Base-by-base conservation (phyloP, 2,329 filamentous ascomycete species). In the Xylaria sp. region DNA sequence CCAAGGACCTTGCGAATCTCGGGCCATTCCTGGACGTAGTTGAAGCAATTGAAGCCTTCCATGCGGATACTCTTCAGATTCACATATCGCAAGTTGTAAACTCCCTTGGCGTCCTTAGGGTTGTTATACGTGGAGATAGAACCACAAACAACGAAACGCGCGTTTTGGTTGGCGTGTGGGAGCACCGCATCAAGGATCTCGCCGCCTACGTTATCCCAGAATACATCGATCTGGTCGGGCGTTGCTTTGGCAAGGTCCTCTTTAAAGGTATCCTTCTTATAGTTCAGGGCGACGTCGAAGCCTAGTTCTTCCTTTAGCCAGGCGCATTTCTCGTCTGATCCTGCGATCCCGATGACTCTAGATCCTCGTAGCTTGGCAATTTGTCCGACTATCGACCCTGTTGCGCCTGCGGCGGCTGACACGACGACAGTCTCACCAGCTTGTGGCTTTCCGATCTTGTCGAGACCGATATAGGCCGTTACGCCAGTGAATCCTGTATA, bases 381-480 rank as follows among this genome's bases (percentile, higher is more conserved):
- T 78, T 94, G 91, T 0, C 89, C 90, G 0, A 87, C 91, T 1
- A 94, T 85, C 71, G 85, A 89, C 1, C 91, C 91, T 0, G 91
- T 94, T 0, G 91, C 91, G 1, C 91, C 91, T 0, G 91, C 91
- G 1, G 91, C 91, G 7, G 90, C 91, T 8, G 87, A 90, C 0
- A 94, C 89, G 6, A 94, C 89, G 1, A 94, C 90, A 4, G 89
- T 87, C 67, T 94, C 89, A 3, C 90, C 90, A 2, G 83, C 75
- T 74, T 89, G 87, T 43, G 89, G 85, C 58, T 89, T 79, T 2
- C 86, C 91, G 47, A 94, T 84, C 59, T 90, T 84, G 28, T 85
- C 76, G 73, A 94, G 85, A 19, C 91, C 91, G 66, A 91, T 90
- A 78, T 92, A 94, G 2, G 91, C 91, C 0, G 91, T 93, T 64